Percentiles rank a stretch among this genome's conserved stretches.
Conservation (phyloP, 805 yeast species). For the Wickerhamiella cacticola region DNA sequence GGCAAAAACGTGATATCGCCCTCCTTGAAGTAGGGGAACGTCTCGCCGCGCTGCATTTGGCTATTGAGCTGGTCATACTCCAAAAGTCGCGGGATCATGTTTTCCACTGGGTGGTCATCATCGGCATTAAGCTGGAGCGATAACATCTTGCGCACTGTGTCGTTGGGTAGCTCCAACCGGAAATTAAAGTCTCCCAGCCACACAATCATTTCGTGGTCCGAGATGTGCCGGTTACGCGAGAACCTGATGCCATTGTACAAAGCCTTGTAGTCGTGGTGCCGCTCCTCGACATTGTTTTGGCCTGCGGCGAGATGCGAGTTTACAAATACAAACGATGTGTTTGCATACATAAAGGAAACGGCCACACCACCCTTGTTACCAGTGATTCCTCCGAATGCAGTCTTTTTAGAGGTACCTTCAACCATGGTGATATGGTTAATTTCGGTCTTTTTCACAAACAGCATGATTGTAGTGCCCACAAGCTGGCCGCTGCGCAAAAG, state of each 20-base stretch:
- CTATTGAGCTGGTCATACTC: constrained; percentile 65
- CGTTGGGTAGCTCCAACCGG: constrained; percentile 59
- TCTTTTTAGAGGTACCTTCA: constrained; percentile 88
- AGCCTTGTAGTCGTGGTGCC: constrained; percentile 72
- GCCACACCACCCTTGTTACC: constrained; percentile 97
- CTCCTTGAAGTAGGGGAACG: constrained; percentile 68
- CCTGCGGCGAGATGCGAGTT: constrained; percentile 97
- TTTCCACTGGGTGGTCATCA: constrained; percentile 20
- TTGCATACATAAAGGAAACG: constrained; percentile 70
- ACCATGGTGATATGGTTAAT: constrained; percentile 59
- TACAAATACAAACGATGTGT: constrained; percentile 68
- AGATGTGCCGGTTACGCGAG: constrained; percentile 59
- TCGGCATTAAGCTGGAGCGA: constrained; percentile 29
- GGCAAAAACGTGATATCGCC: constrained; percentile 68
- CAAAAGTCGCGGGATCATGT: constrained; percentile 32
- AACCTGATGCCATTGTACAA: constrained; percentile 67
- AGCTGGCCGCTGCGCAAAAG: constrained; percentile 74
- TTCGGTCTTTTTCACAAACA: constrained; percentile 55
- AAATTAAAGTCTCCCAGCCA: constrained; percentile 96
- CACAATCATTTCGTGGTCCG: constrained; percentile 73
- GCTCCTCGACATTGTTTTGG: constrained; percentile 60
- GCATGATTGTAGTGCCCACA: constrained; percentile 73
- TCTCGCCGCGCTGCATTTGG: constrained; percentile 60
- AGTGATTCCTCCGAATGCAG: constrained; percentile 93
- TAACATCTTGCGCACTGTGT: constrained; percentile 52